phyloP scores from a whole-genome alignment of 78 protist species.

The Chrysochromulina parva region DNA sequence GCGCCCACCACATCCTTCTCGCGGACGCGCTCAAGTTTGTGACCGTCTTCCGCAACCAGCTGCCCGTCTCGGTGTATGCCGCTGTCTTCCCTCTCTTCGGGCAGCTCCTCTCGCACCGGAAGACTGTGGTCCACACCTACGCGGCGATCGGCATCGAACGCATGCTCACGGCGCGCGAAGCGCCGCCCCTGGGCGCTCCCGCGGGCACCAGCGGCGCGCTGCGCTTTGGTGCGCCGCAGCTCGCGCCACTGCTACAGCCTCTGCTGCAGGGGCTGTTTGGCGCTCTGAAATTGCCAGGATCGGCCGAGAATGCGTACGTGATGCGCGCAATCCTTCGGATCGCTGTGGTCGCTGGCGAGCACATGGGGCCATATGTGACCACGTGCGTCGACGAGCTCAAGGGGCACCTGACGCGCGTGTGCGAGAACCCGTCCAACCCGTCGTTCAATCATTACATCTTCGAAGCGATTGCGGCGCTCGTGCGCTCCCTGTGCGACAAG shows the following conservation, averaged over 20 bases:
- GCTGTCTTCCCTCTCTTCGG: not conserved
- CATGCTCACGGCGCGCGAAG: constrained; percentile 44
- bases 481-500: not conserved
- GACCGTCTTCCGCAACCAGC: constrained; percentile 74
- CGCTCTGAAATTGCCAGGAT: constrained; percentile 32
- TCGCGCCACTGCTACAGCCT: constrained; percentile 46
- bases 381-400: constrained; percentile 38
- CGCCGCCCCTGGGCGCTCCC: not conserved
- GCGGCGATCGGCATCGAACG: constrained; percentile 81
- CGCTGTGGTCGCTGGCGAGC: not conserved
- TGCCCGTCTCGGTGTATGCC: not conserved
- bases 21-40: constrained; percentile 90
- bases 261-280: constrained; percentile 66
- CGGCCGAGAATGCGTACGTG: constrained; percentile 72
- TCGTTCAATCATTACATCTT: constrained; percentile 89
- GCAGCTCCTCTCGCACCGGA: not conserved
- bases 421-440: constrained; percentile 87
- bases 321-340: constrained; percentile 73
- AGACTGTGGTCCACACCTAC: constrained; percentile 71
- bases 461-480: constrained; percentile 82
- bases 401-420: constrained; percentile 52
- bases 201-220: not conserved
- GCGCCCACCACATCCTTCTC: constrained; percentile 50
- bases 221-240: not conserved
- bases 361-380: not conserved